phyloP scores from a whole-genome alignment of 805 yeast species.

The Lachancea lanzarotensis region DNA sequence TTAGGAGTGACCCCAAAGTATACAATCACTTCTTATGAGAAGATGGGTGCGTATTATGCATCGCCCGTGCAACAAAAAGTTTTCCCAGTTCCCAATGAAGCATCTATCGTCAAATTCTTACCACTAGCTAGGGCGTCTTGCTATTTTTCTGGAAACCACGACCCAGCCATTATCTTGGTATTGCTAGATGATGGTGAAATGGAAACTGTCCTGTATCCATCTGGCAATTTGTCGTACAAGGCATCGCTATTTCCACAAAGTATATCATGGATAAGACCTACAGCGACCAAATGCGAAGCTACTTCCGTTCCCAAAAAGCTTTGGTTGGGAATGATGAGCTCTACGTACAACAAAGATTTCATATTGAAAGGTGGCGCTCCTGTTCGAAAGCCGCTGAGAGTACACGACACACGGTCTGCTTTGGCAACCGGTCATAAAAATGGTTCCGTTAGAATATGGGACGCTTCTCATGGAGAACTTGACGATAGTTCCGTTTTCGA shows the following conservation, averaged over 20 bases:
- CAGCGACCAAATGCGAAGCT: constrained; percentile 50
- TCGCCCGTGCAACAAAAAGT: constrained; percentile 49
- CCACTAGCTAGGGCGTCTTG: constrained; percentile 62
- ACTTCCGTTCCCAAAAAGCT: constrained; percentile 53
- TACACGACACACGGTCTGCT: constrained; percentile 46
- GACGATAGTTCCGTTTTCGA: constrained; percentile 55
- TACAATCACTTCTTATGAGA: constrained; percentile 73
- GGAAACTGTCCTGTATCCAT: constrained; percentile 52
- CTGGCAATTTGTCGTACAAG: constrained; percentile 44
- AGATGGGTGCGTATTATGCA: constrained; percentile 72
- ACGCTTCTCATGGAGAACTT: constrained; percentile 70
- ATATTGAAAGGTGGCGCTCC: constrained; percentile 80
- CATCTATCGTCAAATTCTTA: constrained; percentile 41
- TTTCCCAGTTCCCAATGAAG: constrained; percentile 46
- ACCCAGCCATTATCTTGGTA: constrained; percentile 60
- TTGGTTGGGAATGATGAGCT: constrained; percentile 73
- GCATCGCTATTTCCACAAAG: constrained; percentile 74
- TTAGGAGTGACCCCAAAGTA: constrained; percentile 77
- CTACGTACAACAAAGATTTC: constrained; percentile 37
- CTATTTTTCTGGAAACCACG: constrained; percentile 71
- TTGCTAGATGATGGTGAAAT: constrained; percentile 59
- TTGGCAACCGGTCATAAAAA: constrained; percentile 78
- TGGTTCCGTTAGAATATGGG: constrained; percentile 80
- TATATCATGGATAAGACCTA: constrained; percentile 71
- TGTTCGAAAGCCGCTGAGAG: constrained; percentile 41